Base-by-base conservation (phyloP, 441 rosid genomes). In the Brassica hybrid region DNA sequence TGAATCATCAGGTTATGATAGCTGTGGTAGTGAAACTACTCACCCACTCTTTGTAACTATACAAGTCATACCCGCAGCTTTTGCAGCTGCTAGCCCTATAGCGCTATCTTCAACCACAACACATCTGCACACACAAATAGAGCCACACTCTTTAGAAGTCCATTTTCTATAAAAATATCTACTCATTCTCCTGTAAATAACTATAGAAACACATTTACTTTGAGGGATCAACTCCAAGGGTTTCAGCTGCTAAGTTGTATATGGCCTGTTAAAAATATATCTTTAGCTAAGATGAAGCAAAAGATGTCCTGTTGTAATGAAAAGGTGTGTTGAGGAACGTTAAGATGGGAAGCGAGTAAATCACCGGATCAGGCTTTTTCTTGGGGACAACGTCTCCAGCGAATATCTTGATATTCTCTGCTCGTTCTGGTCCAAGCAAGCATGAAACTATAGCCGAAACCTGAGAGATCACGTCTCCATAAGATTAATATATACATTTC, bases 331-430 rank as follows among this genome's bases (percentile, higher is more conserved):
- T 48, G 17, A 48, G 56, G 17, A 48, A 14, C 16, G n/a, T 14
- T 6, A 11, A 41, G 8, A 25, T 32, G 19, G 3, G 71, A 71
- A 56, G 68, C 10, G 38, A n/a, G n/a, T n/a, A n/a, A 17, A 38
- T 57, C 54, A 95, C 98, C 4, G 98, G 99, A 66, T 95, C 97
- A 71, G 99, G 98, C 83, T 95, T 95, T 81, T 93, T 93, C 48
- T 91, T 86, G 0, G 96, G 93, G 75, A 95, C 98, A 36, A 91
- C 97, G 13, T 95, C 99, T 83, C 99, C 98, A 7, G 98, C 98
- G 66, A 95, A 90, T 81, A 93, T 93, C 90, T 86, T 81, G 82
- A 95, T 93, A 11, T 95, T 87, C 43, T 84, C 90, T 48, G 98
- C 98, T 80, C 89, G 81, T 66, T 93, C 89, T 48, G 97, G 94